Conservation (phyloP, 441 rosid genomes). For the Eugenia klotzschiana region DNA sequence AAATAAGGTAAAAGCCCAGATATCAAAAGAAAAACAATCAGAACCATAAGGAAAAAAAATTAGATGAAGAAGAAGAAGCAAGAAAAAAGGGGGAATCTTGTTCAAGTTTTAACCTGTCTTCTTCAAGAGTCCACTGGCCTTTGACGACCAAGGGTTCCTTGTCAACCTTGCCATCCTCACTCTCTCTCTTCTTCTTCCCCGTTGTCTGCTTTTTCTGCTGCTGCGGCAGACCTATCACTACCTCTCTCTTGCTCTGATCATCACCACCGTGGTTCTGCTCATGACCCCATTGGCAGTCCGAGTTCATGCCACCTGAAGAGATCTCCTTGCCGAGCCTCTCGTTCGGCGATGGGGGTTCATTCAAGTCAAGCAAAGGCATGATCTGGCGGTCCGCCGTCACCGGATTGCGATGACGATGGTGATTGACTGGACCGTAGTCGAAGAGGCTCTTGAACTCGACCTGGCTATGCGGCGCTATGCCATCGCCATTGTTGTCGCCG, state of each 20-base stretch:
- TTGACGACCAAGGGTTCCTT: slow-evolving; percentile 25
- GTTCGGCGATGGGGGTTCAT: not conserved
- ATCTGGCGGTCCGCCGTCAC: not conserved
- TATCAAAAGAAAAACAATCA: not conserved
- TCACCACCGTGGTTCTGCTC: not conserved
- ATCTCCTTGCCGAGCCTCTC: not conserved
- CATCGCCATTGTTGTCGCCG: no score
- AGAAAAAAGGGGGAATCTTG: not conserved
- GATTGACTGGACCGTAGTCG: not conserved
- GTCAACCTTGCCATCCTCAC: slow-evolving; percentile 3
- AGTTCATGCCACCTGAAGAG: slow-evolving; percentile 4
- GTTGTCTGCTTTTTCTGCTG: not conserved
- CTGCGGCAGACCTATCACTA: not conserved
- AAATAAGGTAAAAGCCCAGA: not conserved
- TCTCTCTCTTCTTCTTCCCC: slow-evolving; percentile 5
- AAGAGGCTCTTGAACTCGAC: not conserved
- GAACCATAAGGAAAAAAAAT: not conserved
- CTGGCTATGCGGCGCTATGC: not conserved
- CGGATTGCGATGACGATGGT: not conserved
- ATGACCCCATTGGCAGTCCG: not conserved
- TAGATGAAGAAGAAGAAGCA: not conserved
- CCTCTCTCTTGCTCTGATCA: slow-evolving; percentile 1
- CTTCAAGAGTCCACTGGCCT: slow-evolving; percentile 67
- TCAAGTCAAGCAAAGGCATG: not conserved
- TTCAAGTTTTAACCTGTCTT: slow-evolving; percentile 32